Evolutionary conservation across 768 basidiomycete genomes (phyloP).

Genomic region (Collybia mongolica): DNA sequence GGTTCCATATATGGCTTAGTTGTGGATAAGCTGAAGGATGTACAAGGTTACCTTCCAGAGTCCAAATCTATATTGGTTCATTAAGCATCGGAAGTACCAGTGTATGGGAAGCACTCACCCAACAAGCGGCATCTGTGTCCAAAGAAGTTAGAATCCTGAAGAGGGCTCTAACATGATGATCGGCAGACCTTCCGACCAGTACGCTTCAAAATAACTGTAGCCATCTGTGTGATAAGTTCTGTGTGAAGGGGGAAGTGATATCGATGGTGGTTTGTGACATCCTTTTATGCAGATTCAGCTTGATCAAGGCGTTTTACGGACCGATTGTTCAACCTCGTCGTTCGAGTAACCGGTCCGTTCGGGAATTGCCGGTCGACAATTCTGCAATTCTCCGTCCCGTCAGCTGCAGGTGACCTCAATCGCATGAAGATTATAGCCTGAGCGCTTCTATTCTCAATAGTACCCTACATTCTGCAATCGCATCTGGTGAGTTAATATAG

Average conservation of each 20-base stretch:
- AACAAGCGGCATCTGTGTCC: conserved; percentile 63
- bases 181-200: conserved; percentile 55
- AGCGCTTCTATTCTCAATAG: background rate
- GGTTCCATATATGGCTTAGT: conserved; percentile 31
- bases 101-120: conserved; percentile 42
- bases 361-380: background rate
- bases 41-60: conserved; percentile 59
- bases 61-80: conserved; percentile 46
- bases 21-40: conserved; percentile 35
- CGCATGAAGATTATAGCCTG: background rate
- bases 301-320: too few species aligned
- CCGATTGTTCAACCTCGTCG: too few species aligned
- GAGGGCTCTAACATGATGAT: background rate
- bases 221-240: conserved; percentile 32
- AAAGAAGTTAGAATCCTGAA: background rate
- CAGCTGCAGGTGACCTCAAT: too few species aligned
- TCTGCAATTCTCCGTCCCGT: background rate
- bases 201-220: conserved; percentile 52
- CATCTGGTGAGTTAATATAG: background rate
- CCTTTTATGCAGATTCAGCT: too few species aligned
- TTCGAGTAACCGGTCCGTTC: too few species aligned
- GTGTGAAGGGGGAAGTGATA: too few species aligned
- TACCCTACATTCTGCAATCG: conserved; percentile 1
- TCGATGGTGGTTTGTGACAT: too few species aligned
- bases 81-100: conserved; percentile 8